Evolutionary conservation across 768 basidiomycete species (phyloP).

Genomic region (Zangia roseola): DNA sequence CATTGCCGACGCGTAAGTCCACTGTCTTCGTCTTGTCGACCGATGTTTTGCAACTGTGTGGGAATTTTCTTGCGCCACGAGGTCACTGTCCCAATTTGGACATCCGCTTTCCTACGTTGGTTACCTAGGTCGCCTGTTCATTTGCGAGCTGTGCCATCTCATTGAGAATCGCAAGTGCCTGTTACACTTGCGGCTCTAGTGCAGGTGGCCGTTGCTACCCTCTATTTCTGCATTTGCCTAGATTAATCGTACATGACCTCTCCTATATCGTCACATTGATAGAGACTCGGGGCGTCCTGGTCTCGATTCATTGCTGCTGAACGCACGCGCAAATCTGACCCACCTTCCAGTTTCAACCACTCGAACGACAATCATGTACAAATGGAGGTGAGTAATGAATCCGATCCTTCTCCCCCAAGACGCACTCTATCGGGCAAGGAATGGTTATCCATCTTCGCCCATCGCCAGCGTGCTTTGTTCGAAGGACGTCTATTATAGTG

Average conservation of each 20-base stretch:
- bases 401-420: conserved; percentile 14
- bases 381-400: conserved; percentile 53
- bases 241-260: conserved; percentile 6
- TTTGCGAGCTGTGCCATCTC: conserved; percentile 12
- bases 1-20: conserved; percentile 74
- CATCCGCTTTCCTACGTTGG: neutral
- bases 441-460: conserved; percentile 2
- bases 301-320: neutral
- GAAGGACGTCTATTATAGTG: neutral
- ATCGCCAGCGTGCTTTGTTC: neutral
- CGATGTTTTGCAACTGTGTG: conserved; percentile 5
- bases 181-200: conserved; percentile 8
- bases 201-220: conserved; percentile 23
- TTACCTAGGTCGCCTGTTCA: conserved; percentile 16
- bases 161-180: conserved; percentile 18
- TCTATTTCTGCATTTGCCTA: conserved; percentile 9
- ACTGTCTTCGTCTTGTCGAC: neutral
- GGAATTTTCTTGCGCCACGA: conserved; percentile 18
- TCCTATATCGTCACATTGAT: neutral
- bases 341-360: conserved; percentile 65
- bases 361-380: conserved; percentile 66
- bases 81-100: conserved; percentile 13
- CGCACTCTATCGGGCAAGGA: conserved; percentile 20
- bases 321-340: conserved; percentile 15
- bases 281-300: neutral